Evolutionary conservation across 2,329 filamentous ascomycete genomes (phyloP), one percentile per base, ranked within the genome.

Genomic region (Epichloe amarillans): DNA sequence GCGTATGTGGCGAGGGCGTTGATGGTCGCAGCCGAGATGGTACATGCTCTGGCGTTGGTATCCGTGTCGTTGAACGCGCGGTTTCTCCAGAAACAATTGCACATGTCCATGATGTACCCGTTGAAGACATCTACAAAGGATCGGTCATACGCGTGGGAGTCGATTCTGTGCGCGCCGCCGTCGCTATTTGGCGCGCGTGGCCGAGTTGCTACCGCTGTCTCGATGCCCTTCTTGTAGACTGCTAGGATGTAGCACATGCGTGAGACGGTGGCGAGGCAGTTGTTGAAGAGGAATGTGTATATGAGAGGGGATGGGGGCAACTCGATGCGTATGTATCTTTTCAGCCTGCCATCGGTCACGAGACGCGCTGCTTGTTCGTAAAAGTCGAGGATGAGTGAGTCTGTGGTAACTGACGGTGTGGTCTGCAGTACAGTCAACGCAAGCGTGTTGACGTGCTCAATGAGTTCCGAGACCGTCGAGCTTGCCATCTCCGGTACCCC

Each of bases 61-160:
- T 91, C 86, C 2, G 71, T 70, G 12, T 69, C 69, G 52, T 79
- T 79, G 53, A 94, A 83, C 1, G 84, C 88, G 12, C 83, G 79
- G 21, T 79, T 78, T 8, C 87, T 79, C 88, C 88, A 94, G 45
- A 93, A 65, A 47, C 86, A 80, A 62, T 94, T 94, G 70, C 87
- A 90, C 35, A 89, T 76, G 62, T 95, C 88, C 80, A 93, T 90
- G 35, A 94, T 75, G 62, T 85, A 89, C 21, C 84, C 84, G 63
- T 95, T 95, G 69, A 93, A 90, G 23, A 76, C 69, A 55, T 80
- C 78, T 40, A 88, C 77, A 51, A 84, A 78, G 35, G 72, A 67
- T 41, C 77, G 72, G 30, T 80, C 72, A 54, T 83, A 84, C 11
- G 69, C 64, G 17, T 64, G 63, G 5, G 64, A 61, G 53, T 68